Evolutionary conservation across 345 rosid species (phyloP), one percentile per base, ranked within the genome.

Genomic region (Lepidium aucheri): DNA sequence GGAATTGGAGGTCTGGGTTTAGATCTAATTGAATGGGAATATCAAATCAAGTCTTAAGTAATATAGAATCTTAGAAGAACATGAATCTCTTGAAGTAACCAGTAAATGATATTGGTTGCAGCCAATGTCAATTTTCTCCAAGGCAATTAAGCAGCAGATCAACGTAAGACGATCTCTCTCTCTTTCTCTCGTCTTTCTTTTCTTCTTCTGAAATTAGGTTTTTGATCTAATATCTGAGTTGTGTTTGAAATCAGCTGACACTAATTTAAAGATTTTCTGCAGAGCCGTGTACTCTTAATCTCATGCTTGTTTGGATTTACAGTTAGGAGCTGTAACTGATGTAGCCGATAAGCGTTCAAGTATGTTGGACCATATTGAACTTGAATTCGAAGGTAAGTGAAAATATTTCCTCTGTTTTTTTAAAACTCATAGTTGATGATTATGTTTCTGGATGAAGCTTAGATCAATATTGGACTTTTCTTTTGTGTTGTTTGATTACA

Each of bases 251-350:
- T 72, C 65, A 72, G 76, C 76, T 65, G 76, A 51, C 8, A 57
- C 30, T n/a, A 44, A 50, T 62, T 22, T 40, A 26, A 32, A 51
- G 41, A 32, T 11, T 52, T 32, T 6, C 28, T 44, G 9, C 15
- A 35, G 24, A 51, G 10, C 7, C 8, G 1, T n/a, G n/a, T n/a
- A n/a, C n/a, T n/a, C n/a, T n/a, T n/a, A n/a, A 70, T 34, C 4
- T 52, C 40, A 61, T 11, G 33, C 18, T 54, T 53, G 2, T 43
- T 33, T 64, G 65, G 40, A 56, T 65, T 18, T 16, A 42, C 65
- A 73, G 76, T 17, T 51, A 33, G 76, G 72, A 73, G 76, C 66
- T 58, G 71, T 65, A 57, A 73, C 67, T 65, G 76, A 73, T 73
- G 71, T 65, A 73, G 67, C 40, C 20, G 15, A 3, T 49, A 32